Base-by-base conservation (phyloP, 1,284 basidiomycete genomes). In the Sparassis latifolia region DNA sequence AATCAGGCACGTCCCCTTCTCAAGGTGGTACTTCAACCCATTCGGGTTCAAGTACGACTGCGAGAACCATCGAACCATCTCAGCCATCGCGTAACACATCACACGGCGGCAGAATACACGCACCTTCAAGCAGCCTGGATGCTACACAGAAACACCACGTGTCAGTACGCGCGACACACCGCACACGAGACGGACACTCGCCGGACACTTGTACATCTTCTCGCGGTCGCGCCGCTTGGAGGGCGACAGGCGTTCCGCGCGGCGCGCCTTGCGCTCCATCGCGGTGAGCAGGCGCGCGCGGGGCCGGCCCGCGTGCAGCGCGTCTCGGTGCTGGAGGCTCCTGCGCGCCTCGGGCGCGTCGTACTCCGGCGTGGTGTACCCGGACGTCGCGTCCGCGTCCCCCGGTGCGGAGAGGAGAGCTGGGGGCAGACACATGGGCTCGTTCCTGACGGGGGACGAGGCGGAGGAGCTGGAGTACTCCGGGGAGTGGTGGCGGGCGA, bases 21-120 rank as follows among this genome's bases (percentile, higher is more conserved):
- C 78, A 46, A 78, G 61, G 55, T 82, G 80, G 57, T 82, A 82
- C 61, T 81, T 82, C 38, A 82, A 67, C 3, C 81, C 80, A 54
- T 83, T 82, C 7, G 79, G 74, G 62, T 82, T 83, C 37, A 82
- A 70, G 59, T 83, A 82, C 33, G 67, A 69, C 72, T 78, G 59
- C 43, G 35, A n/a, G 41, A 42, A 43, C 20, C 51, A 10, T 47
- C 44, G 7, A 45, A 37, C 29, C 37, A 47, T 50, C 46, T 54
- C 42, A 44, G 40, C 33, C 20, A 20, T 20, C 20, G 20, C 20
- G 20, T 20, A 20, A 20, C 20, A 20, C 20, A 20, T 20, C 20
- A 20, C 20, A 20, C 20, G 20, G 20, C 20, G 20, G 20, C 20
- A n/a, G 20, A 20, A 20, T 20, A 20, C 12, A 56, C 60, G 33